These are phyloP conservation scores for Thymus quinquecostatus DNA, from an alignment of 257 asterid species.

Conservation along the genomic window DNA sequence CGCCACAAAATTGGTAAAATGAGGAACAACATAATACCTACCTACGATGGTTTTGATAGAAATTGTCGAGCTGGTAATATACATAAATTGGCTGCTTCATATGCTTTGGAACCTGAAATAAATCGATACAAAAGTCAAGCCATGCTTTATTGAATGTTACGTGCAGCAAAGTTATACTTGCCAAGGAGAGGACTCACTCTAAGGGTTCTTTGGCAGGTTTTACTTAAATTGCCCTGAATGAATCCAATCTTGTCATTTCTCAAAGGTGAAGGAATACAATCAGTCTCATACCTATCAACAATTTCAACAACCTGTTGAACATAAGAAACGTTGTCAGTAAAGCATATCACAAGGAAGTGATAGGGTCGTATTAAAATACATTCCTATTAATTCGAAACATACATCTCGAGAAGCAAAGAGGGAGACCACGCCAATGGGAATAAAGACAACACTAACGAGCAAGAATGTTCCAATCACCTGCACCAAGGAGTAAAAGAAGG, in stretches of 20 bases:
- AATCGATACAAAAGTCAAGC: constrained; percentile 26
- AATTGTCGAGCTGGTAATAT: constrained; percentile 68
- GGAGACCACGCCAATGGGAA: constrained; percentile 90
- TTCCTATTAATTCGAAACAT: constrained; percentile 27
- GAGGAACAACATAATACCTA: constrained; percentile 30
- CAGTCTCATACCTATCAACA: constrained; percentile 56
- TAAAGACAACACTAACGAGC: constrained; percentile 73
- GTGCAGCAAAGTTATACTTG: constrained; percentile 9
- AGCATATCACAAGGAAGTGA: constrained; percentile 10
- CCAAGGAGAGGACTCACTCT: constrained; percentile 41
- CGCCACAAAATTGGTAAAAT: constrained; percentile 12
- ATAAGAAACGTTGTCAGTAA: constrained; percentile 27
- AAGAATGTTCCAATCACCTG: constrained; percentile 87
- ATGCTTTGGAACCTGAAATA: constrained; percentile 48
- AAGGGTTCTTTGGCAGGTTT: constrained; percentile 55
- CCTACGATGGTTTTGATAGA: constrained; percentile 84
- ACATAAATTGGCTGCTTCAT: constrained; percentile 65
- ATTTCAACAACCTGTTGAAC: constrained; percentile 62
- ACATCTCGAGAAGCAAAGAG: constrained; percentile 73
- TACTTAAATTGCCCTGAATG: constrained; percentile 47
- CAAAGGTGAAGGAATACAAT: constrained; percentile 44
- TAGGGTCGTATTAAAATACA: neutral
- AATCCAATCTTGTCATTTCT: constrained; percentile 50
- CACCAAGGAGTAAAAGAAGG: constrained; percentile 10
- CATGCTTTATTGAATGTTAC: constrained; percentile 1